Evolutionary conservation across 2,329 filamentous ascomycete species (phyloP), one percentile per base, ranked within the genome.

Genomic region (Zymoseptoria brevis): DNA sequence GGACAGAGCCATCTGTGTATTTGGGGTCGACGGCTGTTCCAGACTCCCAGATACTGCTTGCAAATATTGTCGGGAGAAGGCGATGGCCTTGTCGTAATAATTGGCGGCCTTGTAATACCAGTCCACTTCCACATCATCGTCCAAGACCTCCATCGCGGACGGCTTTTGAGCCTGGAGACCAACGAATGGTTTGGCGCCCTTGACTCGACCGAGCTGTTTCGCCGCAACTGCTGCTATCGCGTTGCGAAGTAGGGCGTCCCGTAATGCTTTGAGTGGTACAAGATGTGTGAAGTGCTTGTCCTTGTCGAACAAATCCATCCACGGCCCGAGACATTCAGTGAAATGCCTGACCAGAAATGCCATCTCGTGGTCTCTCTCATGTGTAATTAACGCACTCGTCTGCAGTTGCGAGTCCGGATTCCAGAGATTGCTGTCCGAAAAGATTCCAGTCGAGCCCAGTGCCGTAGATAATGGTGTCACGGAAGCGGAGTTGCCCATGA

Each of bases 171-270:
- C 76, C 69, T 78, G 76, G 5, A 77, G 79, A 52, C 80, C 78
- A 58, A 79, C 72, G 41, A 78, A 72, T 3, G 80, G 76, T 62
- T 82, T 83, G 29, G 71, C 72, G 2, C 80, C 80, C 62, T 79
- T 77, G 7, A 84, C 79, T 49, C 80, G 78, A 19, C 80, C 79
- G 19, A 85, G 75, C 63, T 85, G 81, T 67, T 86, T 87, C 11
- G 83, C 83, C 5, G 83, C 80, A 62, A 83, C 84, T 21, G 84
- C 83, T 60, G 83, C 82, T 8, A 82, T 81, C 7, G 83, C 81
- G 66, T 80, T 80, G 55, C 77, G 76, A 49, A 80, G 73, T 54
- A 80, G 67, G n/a, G 77, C 75, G 56, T 81, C 79, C 30, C 77
- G 75, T 4, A 73, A 69, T 11, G 83, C 81, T 66, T 81, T 80